Conservation (phyloP, 2,329 filamentous ascomycete species). For the Alternaria rosae region DNA sequence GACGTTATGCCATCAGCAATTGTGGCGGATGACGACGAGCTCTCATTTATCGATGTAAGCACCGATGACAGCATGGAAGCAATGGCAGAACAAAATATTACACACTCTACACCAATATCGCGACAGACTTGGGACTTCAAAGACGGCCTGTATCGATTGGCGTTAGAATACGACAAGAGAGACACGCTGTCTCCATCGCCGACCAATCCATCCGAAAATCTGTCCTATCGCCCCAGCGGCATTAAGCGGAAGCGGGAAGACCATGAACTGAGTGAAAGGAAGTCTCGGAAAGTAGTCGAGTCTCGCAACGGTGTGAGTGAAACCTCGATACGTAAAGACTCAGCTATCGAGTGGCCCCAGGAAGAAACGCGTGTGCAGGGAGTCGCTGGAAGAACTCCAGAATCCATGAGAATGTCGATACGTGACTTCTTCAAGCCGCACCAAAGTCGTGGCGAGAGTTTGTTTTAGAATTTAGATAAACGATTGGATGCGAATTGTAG, state of each 20-base stretch:
- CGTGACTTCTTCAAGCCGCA: not conserved
- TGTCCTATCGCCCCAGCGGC: not conserved
- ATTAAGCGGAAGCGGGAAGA: not conserved
- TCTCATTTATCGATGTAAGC: not conserved
- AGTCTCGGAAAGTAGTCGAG: not conserved
- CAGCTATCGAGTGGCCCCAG: not conserved
- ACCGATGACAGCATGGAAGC: not conserved
- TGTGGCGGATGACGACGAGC: not conserved
- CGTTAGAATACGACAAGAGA: not conserved
- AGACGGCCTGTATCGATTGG: not conserved
- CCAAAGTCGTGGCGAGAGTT: not conserved
- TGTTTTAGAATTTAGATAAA: not conserved
- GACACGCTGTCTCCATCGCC: not conserved
- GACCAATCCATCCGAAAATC: not conserved
- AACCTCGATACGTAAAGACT: not conserved
- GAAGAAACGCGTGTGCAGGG: not conserved
- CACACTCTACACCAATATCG: rapidly evolving
- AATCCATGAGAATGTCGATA: not conserved
- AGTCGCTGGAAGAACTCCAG: not conserved
- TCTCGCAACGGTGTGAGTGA: not conserved
- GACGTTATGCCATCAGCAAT: not conserved
- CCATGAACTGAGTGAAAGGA: not conserved
- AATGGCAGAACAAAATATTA: rapidly evolving
- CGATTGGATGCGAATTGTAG: not conserved
- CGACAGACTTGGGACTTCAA: not conserved